Percentiles rank a stretch among this genome's conserved stretches.
phyloP scores from a whole-genome alignment of 169 alveolate species.

The Neospora caninum region DNA sequence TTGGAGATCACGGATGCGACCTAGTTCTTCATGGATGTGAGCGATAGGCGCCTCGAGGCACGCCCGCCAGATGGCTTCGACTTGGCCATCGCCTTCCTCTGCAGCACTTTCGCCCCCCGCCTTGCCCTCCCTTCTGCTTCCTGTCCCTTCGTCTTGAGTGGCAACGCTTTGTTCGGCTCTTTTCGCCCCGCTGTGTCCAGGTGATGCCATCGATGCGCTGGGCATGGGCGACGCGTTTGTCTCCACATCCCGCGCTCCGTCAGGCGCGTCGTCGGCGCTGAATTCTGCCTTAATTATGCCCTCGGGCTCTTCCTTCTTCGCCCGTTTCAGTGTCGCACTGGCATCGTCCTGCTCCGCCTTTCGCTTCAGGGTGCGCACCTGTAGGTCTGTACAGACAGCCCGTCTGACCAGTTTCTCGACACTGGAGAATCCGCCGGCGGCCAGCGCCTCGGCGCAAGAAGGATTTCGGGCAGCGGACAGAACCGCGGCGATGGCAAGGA shows the following conservation, averaged over 20 bases:
- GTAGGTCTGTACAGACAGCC: neutral
- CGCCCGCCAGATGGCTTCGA: neutral
- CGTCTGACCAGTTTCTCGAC: neutral
- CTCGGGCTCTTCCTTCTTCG: too few species aligned
- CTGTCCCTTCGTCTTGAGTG: too few species aligned
- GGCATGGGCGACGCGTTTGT: too few species aligned
- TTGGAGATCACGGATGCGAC: neutral
- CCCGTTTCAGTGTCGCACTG: too few species aligned
- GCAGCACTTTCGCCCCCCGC: neutral
- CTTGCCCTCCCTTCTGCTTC: neutral
- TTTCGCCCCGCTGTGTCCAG: too few species aligned
- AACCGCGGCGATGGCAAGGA: conserved; percentile 34
- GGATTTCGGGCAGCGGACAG: neutral
- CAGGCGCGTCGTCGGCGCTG: too few species aligned
- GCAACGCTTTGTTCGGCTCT: too few species aligned
- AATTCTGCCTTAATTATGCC: too few species aligned
- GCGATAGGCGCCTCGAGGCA: neutral
- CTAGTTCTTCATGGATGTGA: neutral
- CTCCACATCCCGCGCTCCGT: too few species aligned
- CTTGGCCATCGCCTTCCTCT: neutral
- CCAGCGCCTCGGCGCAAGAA: neutral
- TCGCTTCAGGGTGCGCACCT: neutral
- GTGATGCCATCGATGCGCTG: too few species aligned
- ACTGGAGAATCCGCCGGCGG: neutral
- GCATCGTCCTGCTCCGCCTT: neutral